These are phyloP conservation scores for Komagataella populi DNA, from an alignment of 805 yeast genomes.

Conservation along the genomic window DNA sequence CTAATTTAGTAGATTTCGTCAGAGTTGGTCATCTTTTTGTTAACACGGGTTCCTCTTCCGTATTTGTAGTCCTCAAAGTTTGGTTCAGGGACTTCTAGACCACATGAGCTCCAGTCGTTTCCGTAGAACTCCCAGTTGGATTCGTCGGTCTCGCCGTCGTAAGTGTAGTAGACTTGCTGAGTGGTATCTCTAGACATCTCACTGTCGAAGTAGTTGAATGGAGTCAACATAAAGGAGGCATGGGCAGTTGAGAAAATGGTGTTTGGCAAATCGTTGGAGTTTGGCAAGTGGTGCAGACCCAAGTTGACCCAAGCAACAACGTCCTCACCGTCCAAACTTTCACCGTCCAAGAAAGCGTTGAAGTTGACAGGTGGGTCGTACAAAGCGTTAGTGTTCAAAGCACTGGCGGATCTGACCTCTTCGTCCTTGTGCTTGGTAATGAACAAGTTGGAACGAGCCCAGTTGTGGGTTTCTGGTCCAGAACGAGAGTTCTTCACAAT, in stretches of 20 bases:
- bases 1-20: background rate
- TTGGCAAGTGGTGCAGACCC: slow-evolving; percentile 16
- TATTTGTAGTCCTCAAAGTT: slow-evolving; percentile 8
- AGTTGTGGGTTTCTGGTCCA: slow-evolving; percentile 2
- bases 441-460: slow-evolving; percentile 11
- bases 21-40: slow-evolving; percentile 11
- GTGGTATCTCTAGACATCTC: slow-evolving; percentile 12
- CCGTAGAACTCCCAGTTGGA: slow-evolving; percentile 13
- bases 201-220: slow-evolving; percentile 15
- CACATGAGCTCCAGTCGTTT: slow-evolving; percentile 8
- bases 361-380: slow-evolving; percentile 13
- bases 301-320: slow-evolving; percentile 15
- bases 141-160: slow-evolving; percentile 6
- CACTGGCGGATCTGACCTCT: slow-evolving; percentile 11
- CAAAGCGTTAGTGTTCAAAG: slow-evolving; percentile 12
- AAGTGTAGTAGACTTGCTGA: slow-evolving; percentile 11
- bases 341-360: slow-evolving; percentile 12
- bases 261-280: slow-evolving; percentile 16
- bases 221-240: slow-evolving; percentile 12
- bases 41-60: slow-evolving; percentile 7
- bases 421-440: slow-evolving; percentile 13
- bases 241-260: slow-evolving; percentile 14
- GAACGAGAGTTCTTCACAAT: background rate
- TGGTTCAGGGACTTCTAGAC: slow-evolving; percentile 6
- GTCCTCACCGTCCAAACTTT: slow-evolving; percentile 13